Base-by-base conservation (phyloP, 768 basidiomycete genomes). In the Hemileccinum impolitum region DNA sequence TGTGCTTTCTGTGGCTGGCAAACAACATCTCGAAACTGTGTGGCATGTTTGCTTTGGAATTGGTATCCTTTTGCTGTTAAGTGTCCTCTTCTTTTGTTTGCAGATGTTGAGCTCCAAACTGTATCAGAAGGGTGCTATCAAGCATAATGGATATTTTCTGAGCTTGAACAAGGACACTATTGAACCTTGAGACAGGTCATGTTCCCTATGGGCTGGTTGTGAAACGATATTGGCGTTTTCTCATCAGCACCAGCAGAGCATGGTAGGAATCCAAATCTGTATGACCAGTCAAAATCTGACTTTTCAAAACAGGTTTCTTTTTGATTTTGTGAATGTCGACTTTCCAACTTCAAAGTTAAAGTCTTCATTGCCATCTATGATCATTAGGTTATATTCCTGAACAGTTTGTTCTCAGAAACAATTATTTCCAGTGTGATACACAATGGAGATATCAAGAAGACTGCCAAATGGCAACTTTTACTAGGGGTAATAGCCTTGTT, bases 211-310 rank as follows among this genome's bases (percentile, higher is more conserved):
- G 52, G 45, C 71, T 88, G 23, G 77, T 80, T 9, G 1, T 85
- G 41, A 79, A 74, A 60, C 68, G 75, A 17, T 89, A 88, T 62
- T 87, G 87, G 85, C 77, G 67, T 53, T 46, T 79, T 4, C 66
- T 90, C 18, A 79, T 86, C 44, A 87, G 87, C 14, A 89, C 85
- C 9, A 81, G 79, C 51, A 84, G 84, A 15, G 81, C 85, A 36
- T 89, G 86, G 86, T 82, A 44, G 17, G 52, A 45, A 44, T 21
- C 37, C 17, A 25, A 23, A 37, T 38, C 13, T 10, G 10, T 48
- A 18, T 43, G 8, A 17, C 23, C 15, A 1, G 3, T n/a, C 28
- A 11, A 39, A 26, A 25, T 37, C 43, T 55, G 31, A 59, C 41
- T 39, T 41, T 39, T 28, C 4, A 4, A n/a, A 35, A 17, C 41